Conservation (phyloP, 2,329 filamentous ascomycete species). For the Onygenales sp. region DNA sequence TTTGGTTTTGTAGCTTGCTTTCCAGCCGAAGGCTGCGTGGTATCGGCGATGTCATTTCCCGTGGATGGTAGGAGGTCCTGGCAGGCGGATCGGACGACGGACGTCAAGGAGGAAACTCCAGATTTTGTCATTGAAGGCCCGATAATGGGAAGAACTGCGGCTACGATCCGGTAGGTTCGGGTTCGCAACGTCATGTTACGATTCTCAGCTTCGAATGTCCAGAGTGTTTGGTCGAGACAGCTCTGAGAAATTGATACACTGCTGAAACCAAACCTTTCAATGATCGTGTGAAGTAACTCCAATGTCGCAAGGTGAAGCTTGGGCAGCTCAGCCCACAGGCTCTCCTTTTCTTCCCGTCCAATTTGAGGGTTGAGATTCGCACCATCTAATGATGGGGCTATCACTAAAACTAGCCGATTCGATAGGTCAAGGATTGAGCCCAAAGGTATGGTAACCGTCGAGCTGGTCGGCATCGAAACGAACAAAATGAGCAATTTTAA, state of each 20-base stretch:
- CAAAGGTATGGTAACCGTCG: constrained; percentile 57
- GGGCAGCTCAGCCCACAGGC: constrained; percentile 64
- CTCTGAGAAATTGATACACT: constrained; percentile 53
- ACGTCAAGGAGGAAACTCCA: constrained; percentile 52
- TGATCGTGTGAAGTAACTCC: constrained; percentile 48
- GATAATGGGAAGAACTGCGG: constrained; percentile 48
- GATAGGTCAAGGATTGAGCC: constrained; percentile 59
- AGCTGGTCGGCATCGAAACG: constrained; percentile 55
- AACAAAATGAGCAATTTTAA: constrained; percentile 56
- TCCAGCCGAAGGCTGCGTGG: constrained; percentile 23
- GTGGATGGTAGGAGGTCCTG: constrained; percentile 55
- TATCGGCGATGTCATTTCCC: constrained; percentile 15
- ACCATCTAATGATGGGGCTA: constrained; percentile 40
- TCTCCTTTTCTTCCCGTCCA: constrained; percentile 70
- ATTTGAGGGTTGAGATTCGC: constrained; percentile 56
- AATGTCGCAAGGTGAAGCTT: constrained; percentile 65
- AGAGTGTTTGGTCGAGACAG: constrained; percentile 60
- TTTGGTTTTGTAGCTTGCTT: constrained; percentile 31
- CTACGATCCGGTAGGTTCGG: constrained; percentile 51
- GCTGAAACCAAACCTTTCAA: constrained; percentile 49
- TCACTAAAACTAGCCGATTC: constrained; percentile 59
- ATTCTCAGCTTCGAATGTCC: constrained; percentile 54
- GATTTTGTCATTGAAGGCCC: constrained; percentile 60
- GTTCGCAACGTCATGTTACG: constrained; percentile 46
- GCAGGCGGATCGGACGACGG: constrained; percentile 60